These are phyloP conservation scores for Zygosaccharomyces pseudobailii DNA, from an alignment of 1,139 yeast genomes.

Conservation along the genomic window DNA sequence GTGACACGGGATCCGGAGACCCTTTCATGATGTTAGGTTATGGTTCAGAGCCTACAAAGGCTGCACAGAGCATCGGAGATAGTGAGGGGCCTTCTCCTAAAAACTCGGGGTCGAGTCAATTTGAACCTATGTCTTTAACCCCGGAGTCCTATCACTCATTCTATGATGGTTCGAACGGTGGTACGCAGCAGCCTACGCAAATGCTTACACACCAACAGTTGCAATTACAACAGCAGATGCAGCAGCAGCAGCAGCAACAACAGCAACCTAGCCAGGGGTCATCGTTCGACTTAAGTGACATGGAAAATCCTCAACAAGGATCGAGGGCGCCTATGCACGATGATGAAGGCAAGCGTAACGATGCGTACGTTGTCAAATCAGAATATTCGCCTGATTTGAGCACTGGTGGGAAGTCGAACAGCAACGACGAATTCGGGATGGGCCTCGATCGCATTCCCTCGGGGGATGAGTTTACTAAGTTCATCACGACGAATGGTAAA, in stretches of 20 bases:
- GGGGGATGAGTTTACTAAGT: constrained; percentile 4
- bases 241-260: constrained; percentile 1
- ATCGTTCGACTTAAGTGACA: neutral
- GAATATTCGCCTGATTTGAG: constrained; percentile 12
- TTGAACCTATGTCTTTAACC: constrained; percentile 13
- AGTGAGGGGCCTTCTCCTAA: constrained; percentile 7
- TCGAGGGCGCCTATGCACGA: neutral
- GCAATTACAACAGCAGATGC: constrained; percentile 7
- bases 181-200: neutral
- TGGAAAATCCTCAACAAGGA: neutral
- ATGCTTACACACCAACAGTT: constrained; percentile 2
- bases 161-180: constrained; percentile 6
- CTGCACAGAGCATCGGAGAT: constrained; percentile 2
- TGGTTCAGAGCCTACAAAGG: constrained; percentile 2
- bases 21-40: constrained; percentile 4
- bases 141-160: constrained; percentile 19
- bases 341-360: neutral
- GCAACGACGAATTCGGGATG: constrained; percentile 9
- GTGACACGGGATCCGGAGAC: constrained; percentile 2
- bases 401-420: neutral
- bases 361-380: constrained; percentile 7
- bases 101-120: constrained; percentile 3
- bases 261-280: constrained; percentile 2
- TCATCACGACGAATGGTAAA: constrained; percentile 10
- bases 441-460: constrained; percentile 3